Evolutionary conservation across 2,329 filamentous ascomycete species (phyloP), one percentile per base, ranked within the genome.

Genomic region (Pseudogymnoascus sp.): DNA sequence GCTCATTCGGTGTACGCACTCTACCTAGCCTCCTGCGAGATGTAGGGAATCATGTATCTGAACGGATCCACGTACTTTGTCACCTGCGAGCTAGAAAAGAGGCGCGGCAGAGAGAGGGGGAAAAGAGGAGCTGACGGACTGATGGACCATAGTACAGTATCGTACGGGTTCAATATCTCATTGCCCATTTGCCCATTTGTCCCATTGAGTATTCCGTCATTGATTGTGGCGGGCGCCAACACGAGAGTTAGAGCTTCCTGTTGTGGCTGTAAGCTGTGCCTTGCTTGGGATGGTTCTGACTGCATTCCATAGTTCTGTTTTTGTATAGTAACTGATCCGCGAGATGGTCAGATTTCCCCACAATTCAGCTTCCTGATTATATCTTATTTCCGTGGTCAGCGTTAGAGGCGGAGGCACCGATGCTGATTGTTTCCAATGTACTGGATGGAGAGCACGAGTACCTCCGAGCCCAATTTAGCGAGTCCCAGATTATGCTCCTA

Each of bases 341-440:
- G 51, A 57, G 51, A 36, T 57, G 28, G 51, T 36, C 14, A 21
- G 51, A 57, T 34, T 57, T 57, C 51, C 28, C 51, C 51, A 57
- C 51, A 57, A 21, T 21, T 57, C 51, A 57, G 51, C 51, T 57
- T 57, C 51, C 28, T 34, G 51, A n/a, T 57, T 57, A 34, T 36
- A 57, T 19, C 51, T 21, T 57, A 34, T 36, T 57, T 36, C 51
- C 51, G 51, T 57, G 5, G n/a, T 57, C 28, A 57, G 51, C 51
- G 51, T 57, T 57, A 36, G 51, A 57, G 51, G 51, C 51, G 51
- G 51, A 57, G 51, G 28, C 51, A 57, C 51, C 51, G 51, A 57
- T 57, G 51, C 51, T 57, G 51, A 57, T 57, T 57, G 16, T 21
- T 57, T n/a, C 51, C 28, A 10, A 31, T 31, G 28, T 31, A 31